phyloP scores from a whole-genome alignment of 441 rosid species.

The Syzygium malaccense region DNA sequence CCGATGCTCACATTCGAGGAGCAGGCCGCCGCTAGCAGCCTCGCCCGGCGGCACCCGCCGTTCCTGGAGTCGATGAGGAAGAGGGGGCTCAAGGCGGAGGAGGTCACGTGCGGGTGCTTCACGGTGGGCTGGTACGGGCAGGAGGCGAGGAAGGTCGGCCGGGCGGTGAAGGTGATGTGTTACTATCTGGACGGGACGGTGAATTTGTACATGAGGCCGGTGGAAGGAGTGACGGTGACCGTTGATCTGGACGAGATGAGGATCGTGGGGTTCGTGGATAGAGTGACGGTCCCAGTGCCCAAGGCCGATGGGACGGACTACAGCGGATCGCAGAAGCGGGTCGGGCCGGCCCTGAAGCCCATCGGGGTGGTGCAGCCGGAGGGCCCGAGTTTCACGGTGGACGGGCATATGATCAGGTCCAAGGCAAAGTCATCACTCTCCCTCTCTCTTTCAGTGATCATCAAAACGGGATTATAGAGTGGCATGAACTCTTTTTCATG shows the following conservation, averaged over 20 bases:
- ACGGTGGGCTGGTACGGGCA: conserved; percentile 71
- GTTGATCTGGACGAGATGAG: conserved; percentile 33
- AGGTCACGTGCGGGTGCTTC: conserved; percentile 64
- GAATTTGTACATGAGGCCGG: conserved; percentile 29
- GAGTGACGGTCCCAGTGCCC: conserved; percentile 15
- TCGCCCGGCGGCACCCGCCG: conserved; percentile 37
- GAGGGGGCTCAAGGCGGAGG: conserved; percentile 46
- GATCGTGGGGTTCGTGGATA: conserved; percentile 19
- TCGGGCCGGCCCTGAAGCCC: conserved; percentile 22
- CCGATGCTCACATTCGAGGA: conserved; percentile 61
- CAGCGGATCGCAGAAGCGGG: conserved; percentile 15
- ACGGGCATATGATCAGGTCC: conserved; percentile 29
- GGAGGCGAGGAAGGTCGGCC: neutral
- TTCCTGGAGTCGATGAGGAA: conserved; percentile 36
- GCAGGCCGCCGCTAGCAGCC: conserved; percentile 34
- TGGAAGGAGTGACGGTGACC: conserved; percentile 26
- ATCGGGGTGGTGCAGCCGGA: conserved; percentile 6
- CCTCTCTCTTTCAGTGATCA: neutral
- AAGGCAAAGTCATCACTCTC: neutral
- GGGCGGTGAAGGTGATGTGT: conserved; percentile 21
- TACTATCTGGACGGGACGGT: conserved; percentile 19
- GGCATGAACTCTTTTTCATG: neutral
- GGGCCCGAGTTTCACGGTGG: conserved; percentile 22
- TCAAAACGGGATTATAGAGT: neutral
- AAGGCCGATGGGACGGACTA: conserved; percentile 38